These are phyloP conservation scores for Cylindrotheca closterium DNA, from an alignment of 108 stramenopile genomes.

Conservation along the genomic window DNA sequence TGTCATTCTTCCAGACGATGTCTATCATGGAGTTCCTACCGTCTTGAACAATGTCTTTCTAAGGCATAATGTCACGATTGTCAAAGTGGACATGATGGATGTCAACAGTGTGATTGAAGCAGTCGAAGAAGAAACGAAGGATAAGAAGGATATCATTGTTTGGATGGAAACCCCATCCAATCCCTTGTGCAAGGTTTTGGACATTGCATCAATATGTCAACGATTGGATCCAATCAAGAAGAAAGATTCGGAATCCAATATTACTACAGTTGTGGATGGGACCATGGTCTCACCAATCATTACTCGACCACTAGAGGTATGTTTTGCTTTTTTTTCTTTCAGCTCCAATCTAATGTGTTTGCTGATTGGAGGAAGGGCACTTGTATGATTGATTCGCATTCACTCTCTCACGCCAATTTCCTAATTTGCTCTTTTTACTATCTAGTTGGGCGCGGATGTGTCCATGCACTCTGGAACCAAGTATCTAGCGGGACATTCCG, in stretches of 20 bases:
- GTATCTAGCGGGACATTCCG: slow-evolving; percentile 90
- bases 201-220: slow-evolving; percentile 59
- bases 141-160: slow-evolving; percentile 49
- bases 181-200: slow-evolving; percentile 75
- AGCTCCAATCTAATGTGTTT: too few species aligned
- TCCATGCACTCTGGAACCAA: slow-evolving; percentile 87
- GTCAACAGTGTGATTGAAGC: slow-evolving; percentile 20
- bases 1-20: slow-evolving; percentile 69
- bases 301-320: slow-evolving; percentile 62
- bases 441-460: slow-evolving; percentile 67
- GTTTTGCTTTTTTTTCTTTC: too few species aligned
- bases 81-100: slow-evolving; percentile 60
- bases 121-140: slow-evolving; percentile 6
- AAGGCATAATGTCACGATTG: slow-evolving; percentile 46
- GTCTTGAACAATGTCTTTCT: slow-evolving; percentile 51
- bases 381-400: too few species aligned
- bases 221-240: slow-evolving; percentile 10
- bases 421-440: neutral
- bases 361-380: too few species aligned
- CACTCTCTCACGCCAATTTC: too few species aligned
- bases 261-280: slow-evolving; percentile 80
- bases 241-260: neutral
- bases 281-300: slow-evolving; percentile 86
- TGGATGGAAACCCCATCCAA: slow-evolving; percentile 95
- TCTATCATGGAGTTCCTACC: slow-evolving; percentile 85